Conservation (phyloP, 768 basidiomycete species). For the Pleurotus giganteus region DNA sequence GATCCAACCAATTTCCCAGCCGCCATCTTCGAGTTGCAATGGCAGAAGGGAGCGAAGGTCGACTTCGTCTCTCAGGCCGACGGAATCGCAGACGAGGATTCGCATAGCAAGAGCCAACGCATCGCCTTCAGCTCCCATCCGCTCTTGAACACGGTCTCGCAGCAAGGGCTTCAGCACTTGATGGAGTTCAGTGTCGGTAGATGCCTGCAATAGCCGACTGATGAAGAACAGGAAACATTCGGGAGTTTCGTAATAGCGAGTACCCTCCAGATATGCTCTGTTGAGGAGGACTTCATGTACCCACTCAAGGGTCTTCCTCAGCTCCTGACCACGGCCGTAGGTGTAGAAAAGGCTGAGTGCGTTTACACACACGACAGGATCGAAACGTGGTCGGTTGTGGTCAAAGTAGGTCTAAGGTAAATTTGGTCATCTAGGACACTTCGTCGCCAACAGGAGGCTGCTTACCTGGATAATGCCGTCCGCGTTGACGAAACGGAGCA, state of each 20-base stretch:
- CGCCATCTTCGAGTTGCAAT: conserved; percentile 53
- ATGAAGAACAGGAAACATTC: conserved; percentile 55
- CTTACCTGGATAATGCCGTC: conserved; percentile 52
- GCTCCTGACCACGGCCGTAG: conserved; percentile 44
- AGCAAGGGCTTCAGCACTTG: conserved; percentile 36
- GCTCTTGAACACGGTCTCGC: conserved; percentile 45
- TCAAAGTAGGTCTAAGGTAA: conserved; percentile 49
- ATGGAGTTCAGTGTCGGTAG: conserved; percentile 33
- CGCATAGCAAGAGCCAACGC: conserved; percentile 59
- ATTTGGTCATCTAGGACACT: conserved; percentile 6
- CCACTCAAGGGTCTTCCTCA: conserved; percentile 45
- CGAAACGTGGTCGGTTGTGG: conserved; percentile 45
- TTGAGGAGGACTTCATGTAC: conserved; percentile 46
- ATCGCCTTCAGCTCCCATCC: conserved; percentile 47
- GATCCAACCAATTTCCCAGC: conserved; percentile 55
- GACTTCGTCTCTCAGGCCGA: conserved; percentile 39
- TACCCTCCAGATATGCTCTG: conserved; percentile 53
- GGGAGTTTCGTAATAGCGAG: conserved; percentile 50
- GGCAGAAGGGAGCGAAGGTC: conserved; percentile 44
- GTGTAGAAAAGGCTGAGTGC: conserved; percentile 47
- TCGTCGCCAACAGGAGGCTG: not conserved
- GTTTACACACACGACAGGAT: conserved; percentile 54
- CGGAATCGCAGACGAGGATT: conserved; percentile 39
- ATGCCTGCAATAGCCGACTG: conserved; percentile 38
- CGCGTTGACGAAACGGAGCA: conserved; percentile 45